Evolutionary conservation across 805 yeast genomes (phyloP).

Genomic region (Yarrowia osloensis): DNA sequence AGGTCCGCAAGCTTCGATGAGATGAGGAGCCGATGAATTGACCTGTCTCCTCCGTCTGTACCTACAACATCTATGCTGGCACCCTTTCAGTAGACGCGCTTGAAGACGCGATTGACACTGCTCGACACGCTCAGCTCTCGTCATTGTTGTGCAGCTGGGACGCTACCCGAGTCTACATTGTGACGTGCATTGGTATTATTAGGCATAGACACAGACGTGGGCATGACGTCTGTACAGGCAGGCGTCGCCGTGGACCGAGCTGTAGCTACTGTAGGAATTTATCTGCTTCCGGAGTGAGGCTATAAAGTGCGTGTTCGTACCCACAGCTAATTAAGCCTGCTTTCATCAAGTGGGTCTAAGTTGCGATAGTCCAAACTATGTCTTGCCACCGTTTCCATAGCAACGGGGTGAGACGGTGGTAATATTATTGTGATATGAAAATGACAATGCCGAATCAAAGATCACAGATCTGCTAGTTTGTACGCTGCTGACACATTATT

Average conservation of each 20-base stretch:
- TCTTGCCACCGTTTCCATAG: neutral
- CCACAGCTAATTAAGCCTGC: too few species aligned
- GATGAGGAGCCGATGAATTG: neutral
- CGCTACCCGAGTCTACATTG: constrained; percentile 12
- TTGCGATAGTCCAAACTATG: neutral
- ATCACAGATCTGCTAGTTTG: too few species aligned
- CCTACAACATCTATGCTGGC: too few species aligned
- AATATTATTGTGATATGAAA: neutral
- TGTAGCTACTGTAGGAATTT: neutral
- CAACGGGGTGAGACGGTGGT: neutral
- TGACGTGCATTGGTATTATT: constrained; percentile 7
- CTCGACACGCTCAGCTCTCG: too few species aligned
- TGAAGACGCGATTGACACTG: constrained; percentile 1
- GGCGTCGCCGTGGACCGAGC: neutral
- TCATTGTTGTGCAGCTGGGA: neutral
- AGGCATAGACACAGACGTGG: neutral
- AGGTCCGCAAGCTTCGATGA: neutral
- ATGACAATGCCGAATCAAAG: too few species aligned
- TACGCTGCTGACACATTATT: too few species aligned
- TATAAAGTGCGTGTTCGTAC: too few species aligned
- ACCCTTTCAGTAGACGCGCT: neutral
- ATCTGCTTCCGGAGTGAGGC: neutral
- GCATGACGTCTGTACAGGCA: neutral
- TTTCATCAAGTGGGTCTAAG: too few species aligned
- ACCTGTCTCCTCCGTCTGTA: too few species aligned